Base-by-base conservation (phyloP, 805 yeast species). In the Cyberlindnera euphorbiae region DNA sequence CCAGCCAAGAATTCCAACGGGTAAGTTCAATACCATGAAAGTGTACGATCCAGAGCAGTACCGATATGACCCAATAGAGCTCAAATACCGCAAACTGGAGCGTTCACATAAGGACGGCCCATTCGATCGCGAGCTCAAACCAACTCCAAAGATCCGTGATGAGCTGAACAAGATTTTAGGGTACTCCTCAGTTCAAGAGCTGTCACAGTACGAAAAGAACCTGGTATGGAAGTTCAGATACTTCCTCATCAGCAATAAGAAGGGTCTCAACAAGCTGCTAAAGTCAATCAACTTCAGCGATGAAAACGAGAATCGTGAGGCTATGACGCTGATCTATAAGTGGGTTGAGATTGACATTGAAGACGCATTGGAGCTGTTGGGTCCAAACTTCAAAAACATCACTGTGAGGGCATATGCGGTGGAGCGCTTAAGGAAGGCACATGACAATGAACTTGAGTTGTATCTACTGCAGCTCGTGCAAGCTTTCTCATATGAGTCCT, bases 271-370 rank as follows among this genome's bases (percentile, higher is more conserved):
- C 18, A 90, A 90, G 58, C 80, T 93, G 42, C 70, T 90, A 45
- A 87, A 88, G 56, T 79, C 94, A 29, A 83, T 89, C 13, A 81
- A 89, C 47, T 84, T 97, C 85, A 85, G 77, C 25, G 94, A 88
- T 57, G 83, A 82, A 42, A 64, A 69, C 36, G 98, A 90, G 62
- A 76, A 82, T 19, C 71, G 67, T 28, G 95, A 87, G 53, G 90
- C 88, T 8, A 71, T 86, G 33, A 85, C 79, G 39, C 66, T 86
- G 19, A 64, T 86, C 32, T 78, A 80, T 8, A 64, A 68, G 33
- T 80, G 88, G 71, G 84, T 80, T 8, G 82, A 80, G 44, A 80
- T 85, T 36, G 90, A 81, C 45, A 75, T 84, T 25, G 93, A 84
- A 38, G 93, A 85, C 58, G 88, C 94, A 1, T 66, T 90, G 34